Conservation (phyloP, 768 basidiomycete species). For the Mycena haematopus region DNA sequence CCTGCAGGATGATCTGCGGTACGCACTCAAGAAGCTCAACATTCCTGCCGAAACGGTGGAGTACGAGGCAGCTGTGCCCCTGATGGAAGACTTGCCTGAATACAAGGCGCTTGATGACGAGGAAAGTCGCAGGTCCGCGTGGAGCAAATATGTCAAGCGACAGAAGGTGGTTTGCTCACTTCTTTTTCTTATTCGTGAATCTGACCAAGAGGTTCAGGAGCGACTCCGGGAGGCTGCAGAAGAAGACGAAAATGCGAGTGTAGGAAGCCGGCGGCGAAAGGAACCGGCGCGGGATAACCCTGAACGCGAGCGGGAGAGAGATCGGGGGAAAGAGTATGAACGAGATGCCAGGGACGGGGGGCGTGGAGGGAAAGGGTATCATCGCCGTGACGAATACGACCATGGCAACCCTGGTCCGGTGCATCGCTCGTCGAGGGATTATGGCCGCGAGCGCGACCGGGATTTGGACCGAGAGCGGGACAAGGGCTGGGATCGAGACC, state of each 20-base stretch:
- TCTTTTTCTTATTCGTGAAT: neutral
- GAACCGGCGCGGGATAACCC: constrained; percentile 66
- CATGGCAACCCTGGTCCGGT: constrained; percentile 36
- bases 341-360: constrained; percentile 41
- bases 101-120: constrained; percentile 89
- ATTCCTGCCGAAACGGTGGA: constrained; percentile 72
- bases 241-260: constrained; percentile 85
- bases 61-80: constrained; percentile 63
- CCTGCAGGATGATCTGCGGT: constrained; percentile 93
- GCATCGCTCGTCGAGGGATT: constrained; percentile 35
- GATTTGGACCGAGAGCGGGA: constrained; percentile 49
- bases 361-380: constrained; percentile 29
- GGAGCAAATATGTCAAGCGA: constrained; percentile 85
- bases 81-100: constrained; percentile 84
- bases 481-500: constrained; percentile 40
- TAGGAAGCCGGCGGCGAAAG: constrained; percentile 75
- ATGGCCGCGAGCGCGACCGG: constrained; percentile 43
- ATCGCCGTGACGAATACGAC: constrained; percentile 30
- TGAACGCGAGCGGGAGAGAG: constrained; percentile 51
- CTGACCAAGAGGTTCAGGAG: constrained; percentile 54
- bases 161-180: constrained; percentile 69
- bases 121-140: constrained; percentile 81
- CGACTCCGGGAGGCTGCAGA: constrained; percentile 78
- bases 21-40: constrained; percentile 87
- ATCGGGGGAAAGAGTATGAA: constrained; percentile 38